Evolutionary conservation across 345 rosid species (phyloP).

Genomic region (Limnanthes douglasii): DNA sequence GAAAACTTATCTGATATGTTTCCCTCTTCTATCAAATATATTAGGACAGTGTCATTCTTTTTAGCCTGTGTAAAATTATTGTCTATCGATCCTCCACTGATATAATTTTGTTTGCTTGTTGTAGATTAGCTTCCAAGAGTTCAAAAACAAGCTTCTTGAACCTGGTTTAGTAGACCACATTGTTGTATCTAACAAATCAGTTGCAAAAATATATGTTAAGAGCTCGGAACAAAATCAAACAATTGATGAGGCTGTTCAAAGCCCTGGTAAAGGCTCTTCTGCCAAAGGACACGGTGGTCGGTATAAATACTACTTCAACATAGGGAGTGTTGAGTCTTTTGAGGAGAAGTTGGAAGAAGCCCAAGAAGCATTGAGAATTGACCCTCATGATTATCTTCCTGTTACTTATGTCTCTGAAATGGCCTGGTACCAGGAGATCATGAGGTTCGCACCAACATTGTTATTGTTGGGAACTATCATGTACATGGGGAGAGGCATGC

Average conservation of each 20-base stretch:
- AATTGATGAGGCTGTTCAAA: constrained; percentile 27
- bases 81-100: too few relatives aligned
- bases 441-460: constrained; percentile 71
- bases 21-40: too few relatives aligned
- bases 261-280: constrained; percentile 17
- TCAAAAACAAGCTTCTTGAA: constrained; percentile 84
- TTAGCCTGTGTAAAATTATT: too few relatives aligned
- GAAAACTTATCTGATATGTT: too few relatives aligned
- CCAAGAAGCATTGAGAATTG: constrained; percentile 61
- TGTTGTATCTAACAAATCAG: constrained; percentile 75
- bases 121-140: constrained; percentile 97
- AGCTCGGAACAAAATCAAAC: constrained; percentile 27
- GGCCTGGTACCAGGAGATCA: constrained; percentile 63
- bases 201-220: constrained; percentile 77
- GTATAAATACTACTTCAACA: constrained; percentile 63
- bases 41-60: too few relatives aligned
- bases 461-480: constrained; percentile 56
- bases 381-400: constrained; percentile 66
- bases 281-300: constrained; percentile 37
- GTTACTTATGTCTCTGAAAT: constrained; percentile 67
- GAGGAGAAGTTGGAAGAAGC: constrained; percentile 96
- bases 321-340: constrained; percentile 85
- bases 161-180: constrained; percentile 90
- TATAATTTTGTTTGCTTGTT: constrained; percentile 4
- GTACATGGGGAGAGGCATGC: constrained; percentile 67